Evolutionary conservation across 2,329 filamentous ascomycete genomes (phyloP).

Genomic region (Cytospora schulzeri): DNA sequence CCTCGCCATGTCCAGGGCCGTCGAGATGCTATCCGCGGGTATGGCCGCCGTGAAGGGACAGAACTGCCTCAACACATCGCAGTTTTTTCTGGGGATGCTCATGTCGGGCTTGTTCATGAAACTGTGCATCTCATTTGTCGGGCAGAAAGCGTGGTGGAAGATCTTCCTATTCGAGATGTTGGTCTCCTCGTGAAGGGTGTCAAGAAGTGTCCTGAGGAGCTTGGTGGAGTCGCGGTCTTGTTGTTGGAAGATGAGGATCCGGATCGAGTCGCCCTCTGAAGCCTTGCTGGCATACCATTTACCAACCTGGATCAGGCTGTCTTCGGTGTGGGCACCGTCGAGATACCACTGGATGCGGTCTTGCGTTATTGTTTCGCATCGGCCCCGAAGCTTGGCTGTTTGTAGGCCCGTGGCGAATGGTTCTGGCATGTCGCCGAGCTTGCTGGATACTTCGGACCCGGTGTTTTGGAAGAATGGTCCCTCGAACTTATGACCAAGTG

Average conservation of each 20-base stretch:
- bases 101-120: constrained; percentile 21
- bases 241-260: constrained; percentile 85
- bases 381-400: constrained; percentile 69
- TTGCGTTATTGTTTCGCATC: constrained; percentile 67
- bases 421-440: constrained; percentile 43
- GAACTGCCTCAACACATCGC: constrained; percentile 24
- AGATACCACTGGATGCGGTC: constrained; percentile 71
- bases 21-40: constrained; percentile 20
- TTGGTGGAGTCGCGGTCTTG: constrained; percentile 76
- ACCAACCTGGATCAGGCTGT: constrained; percentile 76
- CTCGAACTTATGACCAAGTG: constrained; percentile 22
- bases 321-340: constrained; percentile 85
- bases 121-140: constrained; percentile 21
- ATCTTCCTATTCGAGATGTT: constrained; percentile 37
- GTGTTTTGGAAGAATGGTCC: constrained; percentile 52
- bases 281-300: constrained; percentile 70
- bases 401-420: constrained; percentile 67
- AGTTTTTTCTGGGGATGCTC: constrained; percentile 23
- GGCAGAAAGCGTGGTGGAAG: constrained; percentile 24
- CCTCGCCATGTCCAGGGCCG: constrained; percentile 22
- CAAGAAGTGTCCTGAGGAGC: constrained; percentile 65
- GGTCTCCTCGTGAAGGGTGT: constrained; percentile 49
- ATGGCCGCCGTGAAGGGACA: constrained; percentile 17
- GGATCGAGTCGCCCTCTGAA: constrained; percentile 34
- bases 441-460: constrained; percentile 28